Conservation (phyloP, 805 yeast genomes). For the Ogataea trehaloabstinens region DNA sequence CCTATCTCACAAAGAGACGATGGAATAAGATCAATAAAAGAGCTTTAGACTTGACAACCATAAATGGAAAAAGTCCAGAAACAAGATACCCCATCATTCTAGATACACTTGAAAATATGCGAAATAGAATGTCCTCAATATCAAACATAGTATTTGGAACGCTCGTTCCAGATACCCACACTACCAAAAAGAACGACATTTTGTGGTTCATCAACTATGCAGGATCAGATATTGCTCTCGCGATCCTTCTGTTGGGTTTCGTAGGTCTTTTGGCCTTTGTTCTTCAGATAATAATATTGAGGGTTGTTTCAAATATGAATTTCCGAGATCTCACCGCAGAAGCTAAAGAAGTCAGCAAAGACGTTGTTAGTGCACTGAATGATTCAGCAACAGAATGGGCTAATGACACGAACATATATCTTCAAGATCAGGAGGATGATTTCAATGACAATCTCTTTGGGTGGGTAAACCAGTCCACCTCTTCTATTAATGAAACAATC, state of each 20-base stretch:
- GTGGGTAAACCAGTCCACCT: conserved; percentile 57
- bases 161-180: conserved; percentile 10
- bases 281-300: conserved; percentile 52
- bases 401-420: conserved; percentile 51
- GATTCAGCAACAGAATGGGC: conserved; percentile 48
- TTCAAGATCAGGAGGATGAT: conserved; percentile 44
- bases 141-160: conserved; percentile 18
- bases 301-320: conserved; percentile 11
- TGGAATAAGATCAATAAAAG: conserved; percentile 48
- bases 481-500: conserved; percentile 59
- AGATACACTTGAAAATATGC: conserved; percentile 26
- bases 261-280: conserved; percentile 54
- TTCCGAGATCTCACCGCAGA: conserved; percentile 11
- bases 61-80: not conserved
- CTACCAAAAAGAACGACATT: conserved; percentile 20
- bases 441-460: conserved; percentile 69
- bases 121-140: conserved; percentile 21
- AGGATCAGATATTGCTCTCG: conserved; percentile 50
- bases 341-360: conserved; percentile 9
- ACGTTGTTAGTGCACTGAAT: conserved; percentile 24
- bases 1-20: conserved; percentile 41
- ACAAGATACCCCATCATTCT: conserved; percentile 10
- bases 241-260: conserved; percentile 51
- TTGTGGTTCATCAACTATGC: conserved; percentile 50
- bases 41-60: conserved; percentile 21